A percentile compares a stretch with the other conserved stretches of the same genome.
Conservation (phyloP, 352 stramenopile species). For the Phytophthora pluvialis region DNA sequence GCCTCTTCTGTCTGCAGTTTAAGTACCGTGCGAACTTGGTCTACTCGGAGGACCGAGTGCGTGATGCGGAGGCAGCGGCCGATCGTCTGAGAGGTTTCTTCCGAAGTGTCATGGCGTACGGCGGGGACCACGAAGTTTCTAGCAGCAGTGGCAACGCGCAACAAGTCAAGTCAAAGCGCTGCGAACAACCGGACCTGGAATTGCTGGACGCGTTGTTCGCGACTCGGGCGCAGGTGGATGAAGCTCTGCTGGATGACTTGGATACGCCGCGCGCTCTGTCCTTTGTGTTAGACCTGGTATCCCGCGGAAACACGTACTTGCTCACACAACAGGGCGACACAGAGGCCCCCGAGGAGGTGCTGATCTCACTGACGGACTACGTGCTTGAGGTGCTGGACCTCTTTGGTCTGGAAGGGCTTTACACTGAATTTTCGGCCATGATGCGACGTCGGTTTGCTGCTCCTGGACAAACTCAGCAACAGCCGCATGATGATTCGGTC, state of each 20-base stretch:
- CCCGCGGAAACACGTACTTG: conserved; percentile 64
- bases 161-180: conserved; percentile 48
- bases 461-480: conserved; percentile 28
- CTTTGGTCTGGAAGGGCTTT: conserved; percentile 67
- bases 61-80: conserved; percentile 58
- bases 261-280: conserved; percentile 84
- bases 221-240: conserved; percentile 60
- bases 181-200: conserved; percentile 56
- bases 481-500: conserved; percentile 9
- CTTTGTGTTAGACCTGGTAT: conserved; percentile 75
- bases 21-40: conserved; percentile 86
- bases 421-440: conserved; percentile 55
- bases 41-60: conserved; percentile 80
- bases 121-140: conserved; percentile 23
- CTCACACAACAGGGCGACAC: conserved; percentile 35
- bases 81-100: conserved; percentile 77
- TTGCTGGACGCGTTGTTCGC: conserved; percentile 62
- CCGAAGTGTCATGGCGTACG: conserved; percentile 55
- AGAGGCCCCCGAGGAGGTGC: conserved; percentile 57
- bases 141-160: background rate
- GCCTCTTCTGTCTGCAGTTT: conserved; percentile 90
- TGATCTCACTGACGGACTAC: conserved; percentile 61
- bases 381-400: conserved; percentile 74
- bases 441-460: conserved; percentile 37
- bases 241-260: conserved; percentile 86